phyloP scores from a whole-genome alignment of 139 green algal species.

The Desmodesmus armatus region DNA sequence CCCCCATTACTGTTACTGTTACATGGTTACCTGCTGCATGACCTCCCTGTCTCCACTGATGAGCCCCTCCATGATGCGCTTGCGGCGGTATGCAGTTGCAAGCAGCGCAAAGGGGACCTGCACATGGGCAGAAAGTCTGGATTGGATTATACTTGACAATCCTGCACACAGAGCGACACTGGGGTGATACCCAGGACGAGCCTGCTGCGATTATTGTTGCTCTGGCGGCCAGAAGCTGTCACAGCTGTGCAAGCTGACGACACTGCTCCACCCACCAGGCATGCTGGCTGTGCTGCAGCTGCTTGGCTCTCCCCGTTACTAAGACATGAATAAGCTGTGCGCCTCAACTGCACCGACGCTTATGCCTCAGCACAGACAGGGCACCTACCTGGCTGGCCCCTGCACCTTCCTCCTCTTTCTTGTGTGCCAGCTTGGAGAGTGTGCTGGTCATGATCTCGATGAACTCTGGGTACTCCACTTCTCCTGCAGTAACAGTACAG shows the following conservation, averaged over 20 bases:
- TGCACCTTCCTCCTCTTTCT: slow-evolving; percentile 31
- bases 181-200: neutral
- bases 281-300: too few species aligned
- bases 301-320: too few species aligned
- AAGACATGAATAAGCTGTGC: too few species aligned
- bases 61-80: slow-evolving; percentile 81
- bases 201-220: too few species aligned
- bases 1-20: slow-evolving; percentile 6
- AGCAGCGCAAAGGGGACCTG: slow-evolving; percentile 74
- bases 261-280: too few species aligned
- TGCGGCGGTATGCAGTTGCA: slow-evolving; percentile 77
- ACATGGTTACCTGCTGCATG: slow-evolving; percentile 20
- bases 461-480: slow-evolving; percentile 76
- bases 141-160: neutral
- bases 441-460: slow-evolving; percentile 81
- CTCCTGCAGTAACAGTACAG: slow-evolving; percentile 24
- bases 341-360: too few species aligned
- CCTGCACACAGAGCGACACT: neutral
- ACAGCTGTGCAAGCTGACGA: too few species aligned
- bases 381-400: neutral
- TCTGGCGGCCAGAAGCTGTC: too few species aligned
- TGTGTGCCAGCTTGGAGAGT: slow-evolving; percentile 47
- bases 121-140: neutral
- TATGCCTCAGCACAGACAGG: too few species aligned
- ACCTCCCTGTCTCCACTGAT: slow-evolving; percentile 61